Evolutionary conservation across 805 yeast genomes (phyloP), one percentile per base, ranked within the genome.

Genomic region (Limtongia smithiae): DNA sequence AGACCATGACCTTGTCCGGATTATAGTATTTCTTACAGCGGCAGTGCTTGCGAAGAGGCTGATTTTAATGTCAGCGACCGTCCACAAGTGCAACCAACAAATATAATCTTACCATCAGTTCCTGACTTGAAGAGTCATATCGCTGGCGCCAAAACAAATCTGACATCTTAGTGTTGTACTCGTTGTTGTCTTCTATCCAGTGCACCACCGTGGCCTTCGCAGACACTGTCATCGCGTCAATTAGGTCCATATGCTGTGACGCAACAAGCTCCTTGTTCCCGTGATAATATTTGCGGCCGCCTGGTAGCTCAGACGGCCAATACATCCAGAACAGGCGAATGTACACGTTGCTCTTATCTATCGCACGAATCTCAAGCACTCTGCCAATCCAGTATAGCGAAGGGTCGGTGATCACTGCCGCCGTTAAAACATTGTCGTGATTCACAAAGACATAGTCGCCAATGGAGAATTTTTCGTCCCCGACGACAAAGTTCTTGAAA

Each of bases 71-170:
- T n/a, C n/a, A n/a, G n/a, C n/a, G n/a, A n/a, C n/a, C n/a, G n/a
- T n/a, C n/a, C n/a, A n/a, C n/a, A n/a, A n/a, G n/a, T n/a, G n/a
- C n/a, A n/a, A n/a, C n/a, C n/a, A n/a, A n/a, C n/a, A n/a, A n/a
- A n/a, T n/a, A n/a, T n/a, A n/a, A n/a, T n/a, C n/a, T 8, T 39
- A 48, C 52, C 52, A 36, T 39, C n/a, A 51, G 39, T 18, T 43
- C 49, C 22, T 47, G 32, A 31, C 36, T 44, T 24, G 50, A 52
- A 14, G 51, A 50, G 32, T 50, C 42, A 38, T 50, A 52, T 12
- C 30, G 25, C 33, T 52, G 57, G n/a, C 57, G 50, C 57, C 57
- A 52, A 33, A 44, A 52, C n/a, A 52, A 41, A n/a, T 48, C 57
- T 1, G 37, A 33, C 17, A 51, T 17, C 6, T 17, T 37, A 6